A percentile compares a stretch with the other conserved stretches of the same genome.
phyloP scores from a whole-genome alignment of 2,329 filamentous ascomycete genomes.

The Xylariaceae sp. region DNA sequence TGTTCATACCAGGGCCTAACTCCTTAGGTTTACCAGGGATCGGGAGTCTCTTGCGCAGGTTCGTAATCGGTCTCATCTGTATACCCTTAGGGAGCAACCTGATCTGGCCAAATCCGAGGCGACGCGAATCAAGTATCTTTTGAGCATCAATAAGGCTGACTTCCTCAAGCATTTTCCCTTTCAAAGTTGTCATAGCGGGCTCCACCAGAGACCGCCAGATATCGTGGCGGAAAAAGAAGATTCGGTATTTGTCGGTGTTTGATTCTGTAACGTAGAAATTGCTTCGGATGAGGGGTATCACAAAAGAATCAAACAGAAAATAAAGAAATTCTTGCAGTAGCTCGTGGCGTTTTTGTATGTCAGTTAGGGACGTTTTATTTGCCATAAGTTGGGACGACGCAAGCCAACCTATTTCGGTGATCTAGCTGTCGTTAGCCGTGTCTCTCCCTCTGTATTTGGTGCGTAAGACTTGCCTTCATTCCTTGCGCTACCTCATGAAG shows the following conservation, averaged over 20 bases:
- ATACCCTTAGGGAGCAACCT: slow-evolving; percentile 81
- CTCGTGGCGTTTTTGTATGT: slow-evolving; percentile 76
- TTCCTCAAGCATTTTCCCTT: slow-evolving; percentile 78
- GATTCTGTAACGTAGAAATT: slow-evolving; percentile 98
- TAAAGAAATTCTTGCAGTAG: slow-evolving; percentile 87
- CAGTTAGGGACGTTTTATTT: slow-evolving; percentile 70
- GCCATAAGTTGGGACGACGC: slow-evolving; percentile 54
- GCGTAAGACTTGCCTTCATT: slow-evolving; percentile 65
- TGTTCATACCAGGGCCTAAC: slow-evolving; percentile 51
- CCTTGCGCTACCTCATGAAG: slow-evolving; percentile 79
- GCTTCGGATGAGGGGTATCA: slow-evolving; percentile 83
- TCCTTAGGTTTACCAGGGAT: slow-evolving; percentile 50
- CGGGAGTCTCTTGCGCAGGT: slow-evolving; percentile 71
- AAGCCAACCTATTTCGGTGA: slow-evolving; percentile 76
- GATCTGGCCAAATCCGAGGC: slow-evolving; percentile 78
- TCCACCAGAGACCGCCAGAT: slow-evolving; percentile 81
- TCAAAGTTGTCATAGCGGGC: slow-evolving; percentile 72
- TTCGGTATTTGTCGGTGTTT: slow-evolving; percentile 74
- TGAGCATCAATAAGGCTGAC: slow-evolving; percentile 64
- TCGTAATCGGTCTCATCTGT: slow-evolving; percentile 84
- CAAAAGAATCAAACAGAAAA: slow-evolving; percentile 88
- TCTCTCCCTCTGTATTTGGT: not conserved
- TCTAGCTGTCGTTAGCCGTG: slow-evolving; percentile 50
- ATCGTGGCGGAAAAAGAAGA: slow-evolving; percentile 96
- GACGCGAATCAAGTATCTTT: slow-evolving; percentile 63